Base-by-base conservation (phyloP, 139 green algal species). In the Chlamydomonas sphaeroides region DNA sequence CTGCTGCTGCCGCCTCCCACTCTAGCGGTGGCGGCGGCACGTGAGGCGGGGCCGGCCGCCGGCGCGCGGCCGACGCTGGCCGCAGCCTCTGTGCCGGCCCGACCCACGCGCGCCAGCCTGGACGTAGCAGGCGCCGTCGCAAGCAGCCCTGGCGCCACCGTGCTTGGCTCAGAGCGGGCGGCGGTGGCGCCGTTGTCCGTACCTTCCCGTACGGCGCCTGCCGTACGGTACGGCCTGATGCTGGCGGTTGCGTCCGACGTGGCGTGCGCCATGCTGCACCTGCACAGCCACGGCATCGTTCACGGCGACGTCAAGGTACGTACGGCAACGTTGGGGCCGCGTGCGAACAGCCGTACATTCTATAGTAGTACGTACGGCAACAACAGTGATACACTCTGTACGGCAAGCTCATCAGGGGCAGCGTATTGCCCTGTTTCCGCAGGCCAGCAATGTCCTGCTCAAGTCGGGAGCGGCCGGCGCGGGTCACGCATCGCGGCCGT, bases 381-480 rank as follows among this genome's bases (percentile, higher is more conserved):
- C 14, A 14, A 8, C 45, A 8, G 14, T 14, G 45, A 51, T 8
- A 8, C 45, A 8, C 14, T 8, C 45, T 51, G 45, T 51, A 14
- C 45, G 10, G 10, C 8, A 8, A 20, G 18, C 49, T 18, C 62
- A 42, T 39, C 32, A 66, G n/a, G n/a, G n/a, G n/a, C n/a, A n/a
- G n/a, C n/a, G n/a, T n/a, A n/a, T n/a, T n/a, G 18, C 61, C n/a
- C 30, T 28, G 5, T 17, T 28, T 48, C 18, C 17, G 2, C 69
- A 82, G 41, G 75, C 75, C 28, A 65, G 61, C 75, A 82, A 82
- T 41, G 75, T 82, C 42, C 62, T 82, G 10, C 63, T 82, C 35
- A 82, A 72, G 62, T 67, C 65, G 20, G 73, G 56, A 2, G 14
- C 33, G 14, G n/a, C n/a, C n/a, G 63, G 63, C 33, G 14, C 11